Conservation (phyloP, 768 basidiomycete species). For the Postia placenta region DNA sequence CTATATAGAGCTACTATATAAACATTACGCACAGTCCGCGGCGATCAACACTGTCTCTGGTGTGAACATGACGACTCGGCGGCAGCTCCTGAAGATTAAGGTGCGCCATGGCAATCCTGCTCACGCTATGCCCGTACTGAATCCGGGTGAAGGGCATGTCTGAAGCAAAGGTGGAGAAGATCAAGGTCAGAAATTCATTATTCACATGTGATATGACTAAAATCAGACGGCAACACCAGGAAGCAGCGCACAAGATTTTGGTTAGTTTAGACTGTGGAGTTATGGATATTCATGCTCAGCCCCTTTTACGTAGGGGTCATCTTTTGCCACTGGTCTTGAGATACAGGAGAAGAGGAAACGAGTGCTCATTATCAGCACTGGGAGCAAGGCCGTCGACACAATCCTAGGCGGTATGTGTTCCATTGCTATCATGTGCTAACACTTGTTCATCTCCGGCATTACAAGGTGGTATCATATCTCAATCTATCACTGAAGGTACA, state of each 20-base stretch:
- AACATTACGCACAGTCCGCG: slow-evolving; percentile 44
- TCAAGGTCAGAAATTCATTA: slow-evolving; percentile 51
- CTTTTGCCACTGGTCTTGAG: slow-evolving; percentile 88
- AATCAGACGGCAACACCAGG: slow-evolving; percentile 40
- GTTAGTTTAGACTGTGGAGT: no score
- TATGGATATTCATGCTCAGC: no score
- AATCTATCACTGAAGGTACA: slow-evolving; percentile 87
- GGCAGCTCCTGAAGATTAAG: slow-evolving; percentile 92
- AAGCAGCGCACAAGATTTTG: slow-evolving; percentile 84
- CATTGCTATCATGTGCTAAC: background rate
- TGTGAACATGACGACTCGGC: slow-evolving; percentile 86
- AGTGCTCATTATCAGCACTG: slow-evolving; percentile 83
- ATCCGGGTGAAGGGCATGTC: slow-evolving; percentile 74
- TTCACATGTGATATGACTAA: background rate
- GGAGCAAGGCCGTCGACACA: slow-evolving; percentile 85
- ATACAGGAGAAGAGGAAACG: slow-evolving; percentile 81
- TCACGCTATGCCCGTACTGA: no score
- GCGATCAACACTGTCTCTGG: slow-evolving; percentile 83
- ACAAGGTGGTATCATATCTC: slow-evolving; percentile 82
- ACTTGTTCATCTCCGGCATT: background rate
- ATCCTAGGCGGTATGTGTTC: slow-evolving; percentile 73
- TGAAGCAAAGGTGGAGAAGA: slow-evolving; percentile 96
- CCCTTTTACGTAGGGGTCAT: slow-evolving; percentile 62
- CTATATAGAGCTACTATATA: slow-evolving; percentile 6
- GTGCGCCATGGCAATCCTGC: no score